Conservation (phyloP, 2,329 filamentous ascomycete species). For the Aspergillus japonicus region DNA sequence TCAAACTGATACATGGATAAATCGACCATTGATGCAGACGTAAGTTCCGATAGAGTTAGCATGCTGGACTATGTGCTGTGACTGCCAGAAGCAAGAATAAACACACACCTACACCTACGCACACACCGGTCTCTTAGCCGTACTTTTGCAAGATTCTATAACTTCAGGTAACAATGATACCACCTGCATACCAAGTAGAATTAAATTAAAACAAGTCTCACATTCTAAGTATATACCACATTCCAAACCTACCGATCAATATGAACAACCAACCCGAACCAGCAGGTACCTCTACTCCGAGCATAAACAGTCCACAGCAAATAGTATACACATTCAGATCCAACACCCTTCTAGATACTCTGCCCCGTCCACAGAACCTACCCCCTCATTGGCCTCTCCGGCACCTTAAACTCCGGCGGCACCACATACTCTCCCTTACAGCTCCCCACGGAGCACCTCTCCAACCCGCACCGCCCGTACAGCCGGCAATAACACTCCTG, state of each 20-base stretch:
- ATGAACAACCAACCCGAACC: not conserved
- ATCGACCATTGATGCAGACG: too few relatives aligned
- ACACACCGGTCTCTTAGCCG: too few relatives aligned
- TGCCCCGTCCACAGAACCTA: not conserved
- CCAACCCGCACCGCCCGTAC: conserved; percentile 43
- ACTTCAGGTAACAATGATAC: too few relatives aligned
- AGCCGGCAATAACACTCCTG: conserved; percentile 47
- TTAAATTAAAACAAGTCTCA: not conserved
- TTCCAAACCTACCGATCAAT: not conserved
- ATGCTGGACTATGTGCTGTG: too few relatives aligned
- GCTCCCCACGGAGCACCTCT: conserved; percentile 30
- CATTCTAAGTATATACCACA: not conserved
- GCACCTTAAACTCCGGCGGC: conserved; percentile 11
- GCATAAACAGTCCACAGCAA: not conserved
- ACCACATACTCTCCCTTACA: conserved; percentile 41
- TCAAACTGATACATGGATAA: too few relatives aligned
- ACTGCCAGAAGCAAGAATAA: too few relatives aligned
- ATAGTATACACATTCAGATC: not conserved
- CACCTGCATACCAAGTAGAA: too few relatives aligned
- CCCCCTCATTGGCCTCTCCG: conserved; percentile 1
- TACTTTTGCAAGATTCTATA: too few relatives aligned
- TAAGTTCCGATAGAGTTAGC: too few relatives aligned
- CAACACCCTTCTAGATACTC: not conserved
- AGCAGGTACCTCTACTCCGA: not conserved
- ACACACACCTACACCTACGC: too few relatives aligned